These are phyloP conservation scores for Apiospora saccharicola DNA, from an alignment of 2,329 filamentous ascomycete genomes.

Conservation along the genomic window DNA sequence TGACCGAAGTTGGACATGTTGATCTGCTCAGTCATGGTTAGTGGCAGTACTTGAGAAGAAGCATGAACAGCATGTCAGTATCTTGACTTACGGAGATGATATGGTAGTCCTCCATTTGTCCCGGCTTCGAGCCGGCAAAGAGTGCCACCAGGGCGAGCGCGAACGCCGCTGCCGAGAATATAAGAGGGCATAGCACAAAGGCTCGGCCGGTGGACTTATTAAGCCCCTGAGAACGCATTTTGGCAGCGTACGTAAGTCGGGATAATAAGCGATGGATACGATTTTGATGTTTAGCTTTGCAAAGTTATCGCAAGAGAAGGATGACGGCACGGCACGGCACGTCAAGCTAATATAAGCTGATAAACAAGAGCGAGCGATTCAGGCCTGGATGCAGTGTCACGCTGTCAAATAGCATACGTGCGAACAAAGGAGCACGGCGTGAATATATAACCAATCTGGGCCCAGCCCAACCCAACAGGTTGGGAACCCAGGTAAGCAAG, in stretches of 20 bases:
- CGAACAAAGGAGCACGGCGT: background rate
- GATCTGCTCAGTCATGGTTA: constrained; percentile 38
- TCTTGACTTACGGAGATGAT: constrained; percentile 45
- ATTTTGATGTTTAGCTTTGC: background rate
- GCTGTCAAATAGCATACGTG: background rate
- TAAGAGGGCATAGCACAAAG: constrained; percentile 33
- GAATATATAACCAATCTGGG: background rate
- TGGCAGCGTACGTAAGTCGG: background rate
- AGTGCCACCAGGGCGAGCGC: constrained; percentile 46
- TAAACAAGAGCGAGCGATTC: background rate
- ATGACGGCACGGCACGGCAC: background rate
- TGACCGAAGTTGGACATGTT: constrained; percentile 52
- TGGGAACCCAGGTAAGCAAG: constrained; percentile 11
- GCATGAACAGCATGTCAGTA: background rate
- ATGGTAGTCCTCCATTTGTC: constrained; percentile 48
- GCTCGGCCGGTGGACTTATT: background rate
- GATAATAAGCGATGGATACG: background rate
- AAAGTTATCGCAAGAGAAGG: background rate
- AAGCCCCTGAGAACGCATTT: background rate
- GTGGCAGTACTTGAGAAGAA: background rate
- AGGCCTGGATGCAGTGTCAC: background rate
- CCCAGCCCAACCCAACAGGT: constrained; percentile 1
- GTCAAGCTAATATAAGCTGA: background rate
- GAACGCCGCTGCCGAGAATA: constrained; percentile 45
- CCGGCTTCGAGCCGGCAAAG: constrained; percentile 47